Base-by-base conservation (phyloP, 257 asterid genomes). In the Lantana camara region DNA sequence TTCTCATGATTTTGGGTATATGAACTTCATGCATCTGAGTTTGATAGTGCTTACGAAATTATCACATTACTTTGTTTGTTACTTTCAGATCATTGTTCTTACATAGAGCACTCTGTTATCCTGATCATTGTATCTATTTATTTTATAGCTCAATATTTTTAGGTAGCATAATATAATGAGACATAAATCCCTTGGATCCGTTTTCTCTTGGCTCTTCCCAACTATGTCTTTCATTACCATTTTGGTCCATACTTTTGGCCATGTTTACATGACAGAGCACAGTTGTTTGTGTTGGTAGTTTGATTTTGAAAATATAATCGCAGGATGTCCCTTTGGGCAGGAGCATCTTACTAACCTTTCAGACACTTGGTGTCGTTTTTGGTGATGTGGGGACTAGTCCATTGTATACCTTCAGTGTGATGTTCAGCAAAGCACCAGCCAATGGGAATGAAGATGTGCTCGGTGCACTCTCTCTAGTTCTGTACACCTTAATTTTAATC, bases 381-480 rank as follows among this genome's bases (percentile, higher is more conserved):
- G 99, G 99, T 45, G 97, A 87, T 69, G 97, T 90, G 81, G 99
- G 99, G 47, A 94, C 97, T 24, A 94, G 99, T 72, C 99, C 99
- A 53, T 70, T 94, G 61, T 94, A 94, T 72, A 91, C 98, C 63
- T 94, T 94, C 70, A 94, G 98, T 35, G 99, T 94, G 72, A 94
- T 91, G 98, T 94, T 94, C 86, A 90, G 97, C 87, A 94, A 88
- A 76, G 99, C 99, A 54, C 99, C 99, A 38, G 93, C 75, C 44
- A 76, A 79, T 3, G 90, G 91, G 74, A 75, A 82, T 77, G 95
- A 87, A 85, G 97, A 93, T 57, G 96, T 89, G 65, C 80, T 93
- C 68, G 98, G 98, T 59, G 97, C 98, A 73, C 42, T 86, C 58
- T 94, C 98, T 30, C 82, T 94, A 59, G 99, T 94, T 68, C 57